Percentiles rank a stretch among this genome's conserved stretches.
Conservation (phyloP, 192 early-diverging fungal species). For the Coemansia pectinata region DNA sequence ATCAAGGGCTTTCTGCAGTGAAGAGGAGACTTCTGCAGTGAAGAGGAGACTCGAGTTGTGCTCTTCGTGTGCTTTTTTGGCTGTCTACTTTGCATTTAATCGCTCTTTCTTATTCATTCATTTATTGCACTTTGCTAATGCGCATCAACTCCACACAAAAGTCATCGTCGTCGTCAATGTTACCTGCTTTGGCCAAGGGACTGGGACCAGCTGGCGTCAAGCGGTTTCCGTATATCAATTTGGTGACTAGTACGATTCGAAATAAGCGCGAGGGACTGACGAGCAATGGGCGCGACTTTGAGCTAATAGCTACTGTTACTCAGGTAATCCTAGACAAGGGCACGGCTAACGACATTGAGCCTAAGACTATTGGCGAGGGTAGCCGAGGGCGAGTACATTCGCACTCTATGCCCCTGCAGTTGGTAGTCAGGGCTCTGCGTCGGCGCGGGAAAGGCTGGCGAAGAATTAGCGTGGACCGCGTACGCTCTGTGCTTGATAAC, state of each 20-base stretch:
- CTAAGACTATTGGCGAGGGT: neutral
- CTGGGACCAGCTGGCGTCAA: conserved; percentile 19
- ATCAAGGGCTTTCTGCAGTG: too few species aligned
- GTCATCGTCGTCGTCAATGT: neutral
- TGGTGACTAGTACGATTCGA: neutral
- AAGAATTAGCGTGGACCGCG: neutral
- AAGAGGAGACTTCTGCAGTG: too few species aligned
- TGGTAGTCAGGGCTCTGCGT: neutral
- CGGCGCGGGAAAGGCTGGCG: neutral
- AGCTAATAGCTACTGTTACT: neutral
- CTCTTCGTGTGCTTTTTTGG: neutral
- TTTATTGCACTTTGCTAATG: neutral
- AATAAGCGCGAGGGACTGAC: neutral
- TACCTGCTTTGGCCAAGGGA: conserved; percentile 2
- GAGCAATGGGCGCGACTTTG: neutral
- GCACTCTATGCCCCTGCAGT: neutral
- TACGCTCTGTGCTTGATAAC: neutral
- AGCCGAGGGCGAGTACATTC: neutral
- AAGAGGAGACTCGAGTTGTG: too few species aligned
- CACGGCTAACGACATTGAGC: neutral
- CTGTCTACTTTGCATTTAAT: neutral
- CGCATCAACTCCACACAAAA: neutral
- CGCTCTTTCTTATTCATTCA: neutral
- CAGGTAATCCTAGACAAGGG: neutral
- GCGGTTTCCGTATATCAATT: conserved; percentile 23